Evolutionary conservation across 306 rosid genomes (phyloP).

Genomic region (Begonia loranthoides): DNA sequence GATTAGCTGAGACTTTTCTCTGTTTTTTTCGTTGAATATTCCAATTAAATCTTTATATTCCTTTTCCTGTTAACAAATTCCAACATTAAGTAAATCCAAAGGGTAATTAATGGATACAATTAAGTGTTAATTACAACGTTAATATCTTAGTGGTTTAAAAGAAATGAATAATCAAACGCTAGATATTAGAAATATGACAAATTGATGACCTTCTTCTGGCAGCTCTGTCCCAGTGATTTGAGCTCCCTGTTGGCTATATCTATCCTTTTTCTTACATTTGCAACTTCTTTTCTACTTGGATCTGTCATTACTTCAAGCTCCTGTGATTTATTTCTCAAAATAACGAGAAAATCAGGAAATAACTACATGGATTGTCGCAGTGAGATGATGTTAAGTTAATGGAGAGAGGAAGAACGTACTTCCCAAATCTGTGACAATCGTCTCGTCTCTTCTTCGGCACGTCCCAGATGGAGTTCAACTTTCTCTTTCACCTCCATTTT

Average conservation of each 20-base stretch:
- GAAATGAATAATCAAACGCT: not conserved
- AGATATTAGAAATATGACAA: not conserved
- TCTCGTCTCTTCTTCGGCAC: conserved; percentile 77
- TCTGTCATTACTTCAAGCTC: conserved; percentile 79
- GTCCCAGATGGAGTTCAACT: conserved; percentile 67
- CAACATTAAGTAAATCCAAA: no score
- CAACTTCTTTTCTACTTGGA: conserved; percentile 80
- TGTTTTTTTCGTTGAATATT: conserved; percentile 57
- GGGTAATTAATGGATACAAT: no score
- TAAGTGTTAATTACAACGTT: not conserved
- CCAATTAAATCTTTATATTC: conserved; percentile 71
- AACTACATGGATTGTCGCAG: no score
- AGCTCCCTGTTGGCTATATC: conserved; percentile 59
- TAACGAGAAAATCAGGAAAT: conserved; percentile 1
- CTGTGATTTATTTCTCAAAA: conserved; percentile 13
- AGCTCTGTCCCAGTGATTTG: conserved; percentile 60
- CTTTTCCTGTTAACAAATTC: conserved; percentile 38
- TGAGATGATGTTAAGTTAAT: no score
- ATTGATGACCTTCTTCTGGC: conserved; percentile 55
- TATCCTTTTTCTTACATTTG: conserved; percentile 57
- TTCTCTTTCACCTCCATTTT: conserved; percentile 77
- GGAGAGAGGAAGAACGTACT: conserved; percentile 24
- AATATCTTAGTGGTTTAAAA: not conserved
- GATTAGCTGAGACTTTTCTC: conserved; percentile 61
- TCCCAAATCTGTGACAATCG: conserved; percentile 85